These are phyloP conservation scores for Sporothrix protearum DNA, from an alignment of 2,329 filamentous ascomycete species.

Conservation along the genomic window DNA sequence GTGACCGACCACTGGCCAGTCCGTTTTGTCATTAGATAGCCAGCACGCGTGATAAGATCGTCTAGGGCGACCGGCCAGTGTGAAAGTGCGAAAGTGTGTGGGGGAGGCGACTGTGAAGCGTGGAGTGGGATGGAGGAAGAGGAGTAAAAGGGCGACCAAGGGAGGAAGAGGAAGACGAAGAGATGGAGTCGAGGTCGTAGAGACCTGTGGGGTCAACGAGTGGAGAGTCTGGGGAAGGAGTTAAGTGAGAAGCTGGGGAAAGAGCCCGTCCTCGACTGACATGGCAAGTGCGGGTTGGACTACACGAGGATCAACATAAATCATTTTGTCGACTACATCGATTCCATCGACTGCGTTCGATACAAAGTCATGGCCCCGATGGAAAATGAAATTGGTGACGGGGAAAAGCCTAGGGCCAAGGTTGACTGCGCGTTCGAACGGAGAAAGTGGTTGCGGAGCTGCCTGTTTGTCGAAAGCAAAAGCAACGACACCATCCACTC, in stretches of 20 bases:
- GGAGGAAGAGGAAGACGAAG: background rate
- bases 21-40: background rate
- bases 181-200: background rate
- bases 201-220: background rate
- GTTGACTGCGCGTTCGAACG: background rate
- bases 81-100: background rate
- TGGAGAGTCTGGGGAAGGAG: background rate
- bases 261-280: background rate
- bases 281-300: conserved; percentile 5
- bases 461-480: background rate
- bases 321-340: background rate
- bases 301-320: background rate
- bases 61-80: conserved; percentile 10
- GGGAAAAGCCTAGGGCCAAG: background rate
- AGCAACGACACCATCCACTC: background rate
- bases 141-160: background rate
- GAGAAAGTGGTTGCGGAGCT: conserved; percentile 10
- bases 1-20: background rate
- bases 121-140: background rate
- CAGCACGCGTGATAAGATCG: conserved; percentile 19
- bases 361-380: background rate
- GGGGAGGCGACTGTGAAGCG: conserved; percentile 3
- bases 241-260: background rate
- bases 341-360: background rate
- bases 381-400: background rate